Base-by-base conservation (phyloP, 495 filamentous ascomycete species). In the Aspergillus leporis region DNA sequence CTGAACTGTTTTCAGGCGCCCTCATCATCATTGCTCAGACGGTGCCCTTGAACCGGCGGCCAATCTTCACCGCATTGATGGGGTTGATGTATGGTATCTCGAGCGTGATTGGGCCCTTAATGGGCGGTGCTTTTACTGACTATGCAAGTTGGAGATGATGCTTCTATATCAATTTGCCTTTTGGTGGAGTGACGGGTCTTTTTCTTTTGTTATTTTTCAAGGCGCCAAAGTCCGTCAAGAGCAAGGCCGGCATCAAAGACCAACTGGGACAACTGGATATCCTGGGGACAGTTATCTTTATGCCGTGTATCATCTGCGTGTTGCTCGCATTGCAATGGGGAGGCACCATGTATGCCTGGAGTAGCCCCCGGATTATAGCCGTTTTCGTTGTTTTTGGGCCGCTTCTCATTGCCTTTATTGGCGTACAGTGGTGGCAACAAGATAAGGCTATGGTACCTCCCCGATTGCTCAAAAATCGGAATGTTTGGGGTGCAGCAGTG, bases 261-360 rank as follows among this genome's bases (percentile, higher is more conserved):
- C 81, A 85, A 49, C 12, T 67, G 18, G 83, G 72, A 53, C 78
- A 85, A 49, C 77, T 94, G 46, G 91, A 96, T 67, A 78, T 85
- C 0, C 62, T 82, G 3, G 91, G 91, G 4, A 88, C 84, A 0
- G 4, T 78, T 2, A 69, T 89, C 53, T 90, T 96, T 66, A 74
- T 95, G 40, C 90, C 90, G 1, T 81, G 78, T 13, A 83, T 96
- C 25, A 77, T 93, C 61, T 87, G 82, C 60, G 71, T 93, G 2
- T 68, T 96, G 14, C 76, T 97, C 0, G 92, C 92, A 0, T 76
- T 97, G 19, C 90, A 94, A 68, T 96, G 92, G 92, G 92, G 91
- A 46, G 92, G 91, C 4, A 81, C 80, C 0, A 81, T 73, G 28
- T 91, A 93, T 59, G 59, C 71, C 0, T 95, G 91, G 91, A 66